Conservation (phyloP, 1,284 basidiomycete species). For the Austropuccinia psidii region DNA sequence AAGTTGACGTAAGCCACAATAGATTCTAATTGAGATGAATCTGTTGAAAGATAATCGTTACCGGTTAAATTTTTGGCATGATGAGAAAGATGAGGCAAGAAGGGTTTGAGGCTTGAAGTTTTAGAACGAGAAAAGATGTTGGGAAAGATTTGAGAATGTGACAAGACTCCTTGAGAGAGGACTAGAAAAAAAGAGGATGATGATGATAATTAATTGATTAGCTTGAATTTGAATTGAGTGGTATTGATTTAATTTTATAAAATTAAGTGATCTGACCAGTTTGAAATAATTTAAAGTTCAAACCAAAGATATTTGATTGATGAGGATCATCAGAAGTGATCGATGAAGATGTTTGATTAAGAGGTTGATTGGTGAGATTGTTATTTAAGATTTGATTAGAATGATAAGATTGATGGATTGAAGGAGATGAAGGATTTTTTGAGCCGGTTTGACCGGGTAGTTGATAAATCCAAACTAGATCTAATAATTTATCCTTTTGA, state of each 20-base stretch:
- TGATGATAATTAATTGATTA: neutral
- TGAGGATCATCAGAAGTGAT: no score
- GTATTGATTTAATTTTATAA: neutral
- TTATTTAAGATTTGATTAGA: no score
- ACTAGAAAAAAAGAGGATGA: neutral
- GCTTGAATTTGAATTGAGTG: neutral
- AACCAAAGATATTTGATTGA: no score
- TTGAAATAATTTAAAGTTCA: neutral
- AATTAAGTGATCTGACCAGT: neutral
- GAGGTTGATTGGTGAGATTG: no score
- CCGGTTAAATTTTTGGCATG: constrained; percentile 23
- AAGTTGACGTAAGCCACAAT: constrained; percentile 22
- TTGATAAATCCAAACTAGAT: constrained; percentile 25
- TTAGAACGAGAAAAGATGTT: neutral
- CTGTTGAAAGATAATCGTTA: constrained; percentile 13
- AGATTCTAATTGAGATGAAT: neutral
- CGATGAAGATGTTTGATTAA: no score
- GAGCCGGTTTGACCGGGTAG: constrained; percentile 10
- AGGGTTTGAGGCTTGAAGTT: constrained; percentile 14
- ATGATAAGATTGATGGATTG: neutral
- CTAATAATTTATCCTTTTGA: no score
- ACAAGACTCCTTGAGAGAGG: constrained; percentile 13
- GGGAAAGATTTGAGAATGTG: constrained; percentile 29
- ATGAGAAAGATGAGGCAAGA: constrained; percentile 29
- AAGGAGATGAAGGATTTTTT: neutral